Evolutionary conservation across 1,284 basidiomycete genomes (phyloP).

Genomic region (Rhodotorula sp.): DNA sequence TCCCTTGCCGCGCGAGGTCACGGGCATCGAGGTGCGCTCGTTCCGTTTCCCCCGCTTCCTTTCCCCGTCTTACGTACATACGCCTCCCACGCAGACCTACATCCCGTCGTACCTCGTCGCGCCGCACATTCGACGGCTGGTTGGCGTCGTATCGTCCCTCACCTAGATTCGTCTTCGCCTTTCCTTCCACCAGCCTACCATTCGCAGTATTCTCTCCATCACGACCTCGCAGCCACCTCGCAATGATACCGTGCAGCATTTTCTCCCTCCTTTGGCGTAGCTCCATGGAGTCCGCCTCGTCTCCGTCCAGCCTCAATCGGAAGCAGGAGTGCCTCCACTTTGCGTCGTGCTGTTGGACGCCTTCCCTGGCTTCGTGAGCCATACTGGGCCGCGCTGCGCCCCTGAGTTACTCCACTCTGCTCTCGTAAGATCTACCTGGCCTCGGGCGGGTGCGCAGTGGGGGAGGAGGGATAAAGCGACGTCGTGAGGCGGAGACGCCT

Average conservation of each 20-base stretch:
- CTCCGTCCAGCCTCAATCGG: too few species aligned
- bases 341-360: too few species aligned
- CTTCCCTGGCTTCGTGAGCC: too few species aligned
- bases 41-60: neutral
- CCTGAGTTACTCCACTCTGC: too few species aligned
- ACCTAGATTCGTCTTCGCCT: neutral
- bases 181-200: neutral
- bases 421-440: too few species aligned
- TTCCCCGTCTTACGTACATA: neutral
- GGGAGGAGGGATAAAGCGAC: too few species aligned
- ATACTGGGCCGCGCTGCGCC: too few species aligned
- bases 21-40: constrained; percentile 62
- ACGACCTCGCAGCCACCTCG: neutral
- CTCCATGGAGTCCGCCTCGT: too few species aligned
- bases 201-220: too few species aligned
- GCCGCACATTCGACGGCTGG: constrained; percentile 70
- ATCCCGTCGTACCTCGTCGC: constrained; percentile 67
- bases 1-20: constrained; percentile 79
- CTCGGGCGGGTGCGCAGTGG: too few species aligned
- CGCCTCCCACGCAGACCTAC: neutral
- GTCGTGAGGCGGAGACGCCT: too few species aligned
- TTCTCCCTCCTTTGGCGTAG: neutral
- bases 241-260: neutral
- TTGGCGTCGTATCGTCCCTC: constrained; percentile 25
- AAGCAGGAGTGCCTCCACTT: neutral